A percentile compares a stretch with the other conserved stretches of the same genome.
These are phyloP conservation scores for Hyaloscypha finlandica DNA, from an alignment of 495 filamentous ascomycete species.

Conservation along the genomic window DNA sequence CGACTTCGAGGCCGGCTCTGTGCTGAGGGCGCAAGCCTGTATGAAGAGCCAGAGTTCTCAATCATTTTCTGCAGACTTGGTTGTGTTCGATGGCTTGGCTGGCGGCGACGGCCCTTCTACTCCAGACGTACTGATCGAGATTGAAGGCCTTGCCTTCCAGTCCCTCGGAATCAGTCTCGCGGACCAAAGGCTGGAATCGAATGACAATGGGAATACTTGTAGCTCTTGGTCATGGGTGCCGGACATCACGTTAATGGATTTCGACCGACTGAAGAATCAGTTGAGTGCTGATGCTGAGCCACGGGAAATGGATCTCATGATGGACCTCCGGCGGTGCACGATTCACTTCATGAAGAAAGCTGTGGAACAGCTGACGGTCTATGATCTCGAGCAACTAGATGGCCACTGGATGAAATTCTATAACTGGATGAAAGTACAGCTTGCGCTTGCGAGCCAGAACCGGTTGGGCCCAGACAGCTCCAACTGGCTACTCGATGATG, in stretches of 20 bases:
- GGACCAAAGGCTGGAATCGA: not conserved
- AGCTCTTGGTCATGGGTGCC: constrained; percentile 3
- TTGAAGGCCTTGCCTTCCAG: not conserved
- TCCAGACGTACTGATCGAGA: not conserved
- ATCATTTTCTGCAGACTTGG: constrained; percentile 10
- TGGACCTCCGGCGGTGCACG: not conserved
- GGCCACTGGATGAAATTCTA: constrained; percentile 7
- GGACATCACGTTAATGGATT: not conserved
- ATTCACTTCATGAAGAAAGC: constrained; percentile 1
- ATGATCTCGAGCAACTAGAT: not conserved
- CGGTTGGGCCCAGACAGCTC: not conserved
- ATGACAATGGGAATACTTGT: constrained; percentile 1
- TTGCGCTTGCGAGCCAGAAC: not conserved
- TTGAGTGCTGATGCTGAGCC: not conserved
- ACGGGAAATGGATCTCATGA: not conserved
- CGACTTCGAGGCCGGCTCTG: not conserved
- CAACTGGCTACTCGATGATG: not conserved
- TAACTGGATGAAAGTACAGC: constrained; percentile 4
- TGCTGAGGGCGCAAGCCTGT: not conserved
- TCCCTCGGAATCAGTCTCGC: not conserved
- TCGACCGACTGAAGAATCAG: not conserved
- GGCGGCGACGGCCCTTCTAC: too few relatives aligned
- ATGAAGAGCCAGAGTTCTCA: not conserved
- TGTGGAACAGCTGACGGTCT: not conserved
- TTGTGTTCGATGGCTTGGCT: not conserved